phyloP scores from a whole-genome alignment of 805 yeast species.

The Grigorovia jiainica region DNA sequence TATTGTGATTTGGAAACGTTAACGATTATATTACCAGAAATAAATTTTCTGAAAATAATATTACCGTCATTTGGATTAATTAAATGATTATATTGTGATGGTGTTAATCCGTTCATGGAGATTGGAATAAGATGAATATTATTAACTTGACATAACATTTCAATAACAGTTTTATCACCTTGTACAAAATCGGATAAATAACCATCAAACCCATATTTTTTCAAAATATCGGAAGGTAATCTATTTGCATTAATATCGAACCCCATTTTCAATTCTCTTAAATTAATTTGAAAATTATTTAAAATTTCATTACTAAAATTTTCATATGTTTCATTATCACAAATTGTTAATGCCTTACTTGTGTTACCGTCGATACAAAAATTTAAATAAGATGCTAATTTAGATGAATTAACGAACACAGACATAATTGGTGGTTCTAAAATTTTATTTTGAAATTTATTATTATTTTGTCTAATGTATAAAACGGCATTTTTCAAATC shows the following conservation, averaged over 20 bases:
- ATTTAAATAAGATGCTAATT: slow-evolving; percentile 48
- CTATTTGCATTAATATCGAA: slow-evolving; percentile 5
- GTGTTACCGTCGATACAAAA: slow-evolving; percentile 45
- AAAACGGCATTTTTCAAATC: slow-evolving; percentile 28
- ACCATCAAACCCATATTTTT: slow-evolving; percentile 65
- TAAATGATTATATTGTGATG: slow-evolving; percentile 31
- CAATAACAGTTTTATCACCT: slow-evolving; percentile 66
- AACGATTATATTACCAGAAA: slow-evolving; percentile 48
- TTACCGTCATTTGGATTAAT: slow-evolving; percentile 27
- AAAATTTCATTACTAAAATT: slow-evolving; percentile 36
- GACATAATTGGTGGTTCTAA: slow-evolving; percentile 70
- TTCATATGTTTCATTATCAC: slow-evolving; percentile 40
- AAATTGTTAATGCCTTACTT: slow-evolving; percentile 54
- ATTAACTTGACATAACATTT: slow-evolving; percentile 54
- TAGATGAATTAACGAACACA: slow-evolving; percentile 42
- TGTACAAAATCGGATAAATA: slow-evolving; percentile 57
- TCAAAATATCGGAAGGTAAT: slow-evolving; percentile 30
- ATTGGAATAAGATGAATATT: slow-evolving; percentile 56
- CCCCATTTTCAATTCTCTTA: slow-evolving; percentile 37
- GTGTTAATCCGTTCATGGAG: slow-evolving; percentile 36
- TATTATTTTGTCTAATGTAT: slow-evolving; percentile 28
- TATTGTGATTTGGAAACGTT: slow-evolving; percentile 49
- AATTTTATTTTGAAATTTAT: slow-evolving; percentile 35
- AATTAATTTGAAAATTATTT: slow-evolving; percentile 41
- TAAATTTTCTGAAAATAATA: slow-evolving; percentile 44